Conservation (phyloP, 1,139 yeast genomes). For the Hyphopichia burtonii region DNA sequence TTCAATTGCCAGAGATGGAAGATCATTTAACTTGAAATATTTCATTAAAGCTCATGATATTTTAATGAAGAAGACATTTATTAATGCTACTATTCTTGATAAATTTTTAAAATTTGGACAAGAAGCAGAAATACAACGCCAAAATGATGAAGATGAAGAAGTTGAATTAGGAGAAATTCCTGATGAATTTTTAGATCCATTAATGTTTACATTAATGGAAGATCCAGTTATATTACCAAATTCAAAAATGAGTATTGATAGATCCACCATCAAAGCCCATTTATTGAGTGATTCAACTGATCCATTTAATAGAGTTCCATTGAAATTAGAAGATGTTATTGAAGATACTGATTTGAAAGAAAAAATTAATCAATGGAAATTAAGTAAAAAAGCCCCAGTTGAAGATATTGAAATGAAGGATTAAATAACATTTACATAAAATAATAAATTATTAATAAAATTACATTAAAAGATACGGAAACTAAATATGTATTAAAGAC, state of each 20-base stretch:
- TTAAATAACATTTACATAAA: background rate
- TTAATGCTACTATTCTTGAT: conserved; percentile 52
- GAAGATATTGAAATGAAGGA: conserved; percentile 19
- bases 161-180: conserved; percentile 90
- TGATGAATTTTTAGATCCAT: conserved; percentile 94
- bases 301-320: conserved; percentile 93
- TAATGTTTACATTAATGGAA: conserved; percentile 92
- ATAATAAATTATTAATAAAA: background rate
- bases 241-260: conserved; percentile 79
- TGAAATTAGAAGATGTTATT: conserved; percentile 81
- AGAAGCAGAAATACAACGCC: conserved; percentile 59
- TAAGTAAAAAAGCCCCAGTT: conserved; percentile 25
- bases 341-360: conserved; percentile 69
- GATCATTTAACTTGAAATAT: conserved; percentile 70
- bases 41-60: conserved; percentile 73
- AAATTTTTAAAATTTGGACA: conserved; percentile 57
- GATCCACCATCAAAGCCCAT: conserved; percentile 91
- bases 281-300: conserved; percentile 92
- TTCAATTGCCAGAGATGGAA: conserved; percentile 87
- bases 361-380: conserved; percentile 60
- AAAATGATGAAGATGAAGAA: conserved; percentile 77
- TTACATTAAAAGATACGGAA: background rate
- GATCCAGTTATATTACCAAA: conserved; percentile 93
- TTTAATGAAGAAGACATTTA: conserved; percentile 53
- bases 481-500: background rate